A percentile compares a stretch with the other conserved stretches of the same genome.
phyloP scores from a whole-genome alignment of 2,329 filamentous ascomycete species.

The Colletotrichum salicis region DNA sequence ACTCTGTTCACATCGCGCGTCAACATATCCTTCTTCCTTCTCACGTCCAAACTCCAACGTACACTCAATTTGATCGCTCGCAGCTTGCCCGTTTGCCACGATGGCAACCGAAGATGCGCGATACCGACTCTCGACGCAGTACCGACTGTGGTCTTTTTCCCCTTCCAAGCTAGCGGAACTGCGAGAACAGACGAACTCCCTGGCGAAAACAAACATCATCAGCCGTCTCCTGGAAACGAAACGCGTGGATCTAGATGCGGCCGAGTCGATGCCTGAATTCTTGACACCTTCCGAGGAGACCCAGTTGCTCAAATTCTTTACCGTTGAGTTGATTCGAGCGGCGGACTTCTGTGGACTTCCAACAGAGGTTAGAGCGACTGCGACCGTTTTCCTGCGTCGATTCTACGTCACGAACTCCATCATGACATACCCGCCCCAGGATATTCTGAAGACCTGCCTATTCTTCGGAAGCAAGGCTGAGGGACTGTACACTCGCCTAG shows the following conservation, averaged over 20 bases:
- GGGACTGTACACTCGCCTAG: conserved; percentile 76
- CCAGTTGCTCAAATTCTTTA: conserved; percentile 82
- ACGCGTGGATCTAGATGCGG: conserved; percentile 39
- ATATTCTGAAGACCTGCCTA: conserved; percentile 88
- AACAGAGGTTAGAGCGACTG: conserved; percentile 68
- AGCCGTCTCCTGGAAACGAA: conserved; percentile 60
- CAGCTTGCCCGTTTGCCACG: conserved; percentile 32
- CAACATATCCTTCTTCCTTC: neutral
- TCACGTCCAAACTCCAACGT: neutral
- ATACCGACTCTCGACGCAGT: conserved; percentile 92
- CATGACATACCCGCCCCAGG: conserved; percentile 94
- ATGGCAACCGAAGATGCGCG: conserved; percentile 90
- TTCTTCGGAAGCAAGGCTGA: conserved; percentile 96
- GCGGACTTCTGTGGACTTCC: conserved; percentile 64
- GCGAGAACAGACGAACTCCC: conserved; percentile 80
- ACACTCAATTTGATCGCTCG: neutral
- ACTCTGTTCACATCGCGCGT: neutral
- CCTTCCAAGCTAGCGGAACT: conserved; percentile 75
- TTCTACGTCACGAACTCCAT: conserved; percentile 97
- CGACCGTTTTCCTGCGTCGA: conserved; percentile 88
- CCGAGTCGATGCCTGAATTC: conserved; percentile 71
- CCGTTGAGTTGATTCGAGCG: conserved; percentile 66
- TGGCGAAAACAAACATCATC: conserved; percentile 73
- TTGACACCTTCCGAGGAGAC: conserved; percentile 86
- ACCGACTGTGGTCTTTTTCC: conserved; percentile 91